phyloP scores from a whole-genome alignment of 805 yeast species.

The Starmera amethionina region DNA sequence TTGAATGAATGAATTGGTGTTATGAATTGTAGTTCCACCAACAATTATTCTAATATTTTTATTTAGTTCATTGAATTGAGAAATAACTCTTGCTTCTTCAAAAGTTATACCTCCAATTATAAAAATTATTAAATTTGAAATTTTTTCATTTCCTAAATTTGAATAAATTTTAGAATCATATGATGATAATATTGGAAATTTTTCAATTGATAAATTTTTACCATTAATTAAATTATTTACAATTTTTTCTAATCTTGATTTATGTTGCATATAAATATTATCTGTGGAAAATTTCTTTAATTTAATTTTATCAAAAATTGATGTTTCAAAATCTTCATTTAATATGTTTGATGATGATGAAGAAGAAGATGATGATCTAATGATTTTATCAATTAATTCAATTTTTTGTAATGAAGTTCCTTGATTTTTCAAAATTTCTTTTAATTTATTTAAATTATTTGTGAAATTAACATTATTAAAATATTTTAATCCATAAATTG shows the following conservation, averaged over 20 bases:
- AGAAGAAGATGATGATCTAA: constrained; percentile 37
- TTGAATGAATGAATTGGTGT: constrained; percentile 28
- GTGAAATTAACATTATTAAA: constrained; percentile 33
- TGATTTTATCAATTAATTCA: constrained; percentile 25
- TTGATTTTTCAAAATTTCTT: constrained; percentile 26
- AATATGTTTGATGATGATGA: constrained; percentile 30
- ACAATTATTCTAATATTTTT: constrained; percentile 56
- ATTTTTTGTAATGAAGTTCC: constrained; percentile 20
- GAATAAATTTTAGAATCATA: constrained; percentile 9
- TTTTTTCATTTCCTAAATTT: constrained; percentile 22
- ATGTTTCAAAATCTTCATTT: constrained; percentile 18
- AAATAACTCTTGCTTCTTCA: constrained; percentile 81
- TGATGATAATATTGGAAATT: constrained; percentile 36
- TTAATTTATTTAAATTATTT: constrained; percentile 31
- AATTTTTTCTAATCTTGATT: constrained; percentile 52
- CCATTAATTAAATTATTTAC: constrained; percentile 26
- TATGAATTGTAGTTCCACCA: constrained; percentile 69
- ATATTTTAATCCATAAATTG: constrained; percentile 66
- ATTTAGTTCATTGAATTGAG: constrained; percentile 49
- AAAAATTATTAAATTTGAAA: constrained; percentile 63
- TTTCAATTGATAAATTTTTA: constrained; percentile 18
- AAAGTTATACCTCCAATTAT: constrained; percentile 85
- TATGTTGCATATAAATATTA: constrained; percentile 85
- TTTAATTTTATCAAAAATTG: constrained; percentile 14
- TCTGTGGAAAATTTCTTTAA: constrained; percentile 27